These are phyloP conservation scores for Pseudoturritis turrita DNA, from an alignment of 345 rosid species.

Conservation along the genomic window DNA sequence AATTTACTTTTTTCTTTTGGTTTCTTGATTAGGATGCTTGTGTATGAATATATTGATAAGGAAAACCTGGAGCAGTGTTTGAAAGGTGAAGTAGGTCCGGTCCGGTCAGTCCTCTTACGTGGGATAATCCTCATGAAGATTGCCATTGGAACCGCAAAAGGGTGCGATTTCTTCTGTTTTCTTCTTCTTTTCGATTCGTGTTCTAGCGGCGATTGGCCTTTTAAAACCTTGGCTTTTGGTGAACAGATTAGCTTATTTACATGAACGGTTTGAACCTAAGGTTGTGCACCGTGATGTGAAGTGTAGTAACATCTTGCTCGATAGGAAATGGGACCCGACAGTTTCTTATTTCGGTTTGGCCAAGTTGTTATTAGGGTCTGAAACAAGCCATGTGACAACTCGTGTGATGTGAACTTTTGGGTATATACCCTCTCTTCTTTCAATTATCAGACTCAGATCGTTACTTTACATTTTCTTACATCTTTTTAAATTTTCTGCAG, in stretches of 20 bases:
- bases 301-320: slow-evolving; percentile 86
- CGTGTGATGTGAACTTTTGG: slow-evolving; percentile 99
- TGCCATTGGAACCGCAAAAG: slow-evolving; percentile 91
- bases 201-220: neutral
- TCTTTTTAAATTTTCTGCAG: slow-evolving; percentile 29
- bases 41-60: slow-evolving; percentile 84
- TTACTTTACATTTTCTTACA: neutral
- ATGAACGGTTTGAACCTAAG: slow-evolving; percentile 94
- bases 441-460: neutral
- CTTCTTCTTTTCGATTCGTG: neutral
- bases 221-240: slow-evolving; percentile 7
- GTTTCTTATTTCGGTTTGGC: slow-evolving; percentile 94
- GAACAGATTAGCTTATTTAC: slow-evolving; percentile 83
- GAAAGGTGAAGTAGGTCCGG: slow-evolving; percentile 94
- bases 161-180: slow-evolving; percentile 32
- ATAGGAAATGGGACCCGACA: slow-evolving; percentile 75
- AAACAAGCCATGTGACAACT: slow-evolving; percentile 82
- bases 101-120: slow-evolving; percentile 74
- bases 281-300: slow-evolving; percentile 95
- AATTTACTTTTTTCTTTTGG: neutral
- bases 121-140: slow-evolving; percentile 94
- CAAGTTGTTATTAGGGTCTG: slow-evolving; percentile 81
- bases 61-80: slow-evolving; percentile 98
- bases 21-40: slow-evolving; percentile 68
- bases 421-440: slow-evolving; percentile 16